phyloP scores from a whole-genome alignment of 805 yeast species.

The Lipomyces yamadae region DNA sequence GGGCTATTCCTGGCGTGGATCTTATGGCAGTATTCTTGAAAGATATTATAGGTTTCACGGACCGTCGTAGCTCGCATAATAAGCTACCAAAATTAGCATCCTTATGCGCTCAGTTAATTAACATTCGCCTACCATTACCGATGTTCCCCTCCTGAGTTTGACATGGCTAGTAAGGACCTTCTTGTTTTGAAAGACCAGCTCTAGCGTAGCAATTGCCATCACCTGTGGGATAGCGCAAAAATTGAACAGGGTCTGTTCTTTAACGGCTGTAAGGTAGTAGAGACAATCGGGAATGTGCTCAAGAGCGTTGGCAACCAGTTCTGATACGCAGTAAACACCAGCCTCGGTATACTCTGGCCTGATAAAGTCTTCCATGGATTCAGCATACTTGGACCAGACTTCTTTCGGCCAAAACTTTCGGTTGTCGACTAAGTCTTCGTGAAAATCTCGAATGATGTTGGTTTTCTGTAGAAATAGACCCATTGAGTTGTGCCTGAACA shows the following conservation, averaged over 20 bases:
- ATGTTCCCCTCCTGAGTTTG: slow-evolving; percentile 83
- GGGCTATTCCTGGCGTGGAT: slow-evolving; percentile 83
- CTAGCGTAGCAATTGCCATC: slow-evolving; percentile 96
- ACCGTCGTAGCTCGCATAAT: slow-evolving; percentile 75
- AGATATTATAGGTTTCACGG: slow-evolving; percentile 75
- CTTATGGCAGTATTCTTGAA: slow-evolving; percentile 70
- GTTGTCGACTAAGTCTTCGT: slow-evolving; percentile 89
- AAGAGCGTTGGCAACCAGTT: slow-evolving; percentile 78
- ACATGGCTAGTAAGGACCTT: slow-evolving; percentile 70
- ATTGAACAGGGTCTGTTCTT: slow-evolving; percentile 81
- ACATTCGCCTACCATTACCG: slow-evolving; percentile 50
- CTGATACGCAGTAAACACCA: slow-evolving; percentile 79
- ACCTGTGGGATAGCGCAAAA: slow-evolving; percentile 99
- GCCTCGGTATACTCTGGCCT: slow-evolving; percentile 53
- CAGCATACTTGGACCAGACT: slow-evolving; percentile 84
- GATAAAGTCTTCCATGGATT: slow-evolving; percentile 60
- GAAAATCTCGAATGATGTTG: slow-evolving; percentile 92
- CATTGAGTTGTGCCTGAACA: slow-evolving; percentile 70
- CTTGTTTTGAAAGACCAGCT: slow-evolving; percentile 81
- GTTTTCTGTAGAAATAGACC: slow-evolving; percentile 95
- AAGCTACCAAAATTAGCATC: slow-evolving; percentile 49
- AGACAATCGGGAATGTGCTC: slow-evolving; percentile 77
- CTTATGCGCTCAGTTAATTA: not conserved
- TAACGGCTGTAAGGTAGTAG: slow-evolving; percentile 71
- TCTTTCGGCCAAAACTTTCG: slow-evolving; percentile 97